Evolutionary conservation across 2,329 filamentous ascomycete species (phyloP), one percentile per base, ranked within the genome.

Genomic region (Sarocladiaceae sp.): DNA sequence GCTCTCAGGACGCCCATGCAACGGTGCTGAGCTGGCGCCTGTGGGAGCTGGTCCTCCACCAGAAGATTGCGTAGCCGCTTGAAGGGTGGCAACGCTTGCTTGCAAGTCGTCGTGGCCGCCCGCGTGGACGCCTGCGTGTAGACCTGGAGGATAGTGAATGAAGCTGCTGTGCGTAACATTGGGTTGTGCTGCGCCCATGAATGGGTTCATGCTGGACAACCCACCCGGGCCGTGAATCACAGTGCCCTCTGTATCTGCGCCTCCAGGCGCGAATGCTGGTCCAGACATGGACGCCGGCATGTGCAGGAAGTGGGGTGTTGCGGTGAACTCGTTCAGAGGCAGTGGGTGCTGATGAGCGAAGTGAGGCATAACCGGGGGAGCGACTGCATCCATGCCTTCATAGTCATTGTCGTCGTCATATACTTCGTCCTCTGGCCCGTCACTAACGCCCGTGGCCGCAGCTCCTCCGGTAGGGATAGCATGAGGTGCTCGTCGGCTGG

Each of bases 361-460:
- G 18, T 17, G 26, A 29, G 33, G 13, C 10, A 17, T 12, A 22
- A 33, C 7, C 8, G 11, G 7, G 15, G 44, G 44, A 3, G 13
- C 26, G 11, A 58, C 67, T 4, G 62, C 64, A 25, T 74, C 71
- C 17, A 71, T 53, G 10, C 64, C 70, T 26, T 73, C 72, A 36
- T 71, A 69, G 18, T 71, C 70, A 35, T 74, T 70, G n/a, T 73
- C 71, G n/a, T 73, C 71, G 13, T 74, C 72, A 2, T 64, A 63
- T 59, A 68, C 71, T 29, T 74, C 71, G 17, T 76, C 72, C 25
- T 75, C 73, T 20, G 68, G 71, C 22, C 61, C 63, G 15, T 66
- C 66, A 22, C 66, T 70, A 13, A 62, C 64, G 4, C 58, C 57
- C 44, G 33, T 12, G n/a, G 13, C 20, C 13, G 20, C 26, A 3